These are phyloP conservation scores for Tricholoma matsutake DNA, from an alignment of 768 basidiomycete genomes.

Conservation along the genomic window DNA sequence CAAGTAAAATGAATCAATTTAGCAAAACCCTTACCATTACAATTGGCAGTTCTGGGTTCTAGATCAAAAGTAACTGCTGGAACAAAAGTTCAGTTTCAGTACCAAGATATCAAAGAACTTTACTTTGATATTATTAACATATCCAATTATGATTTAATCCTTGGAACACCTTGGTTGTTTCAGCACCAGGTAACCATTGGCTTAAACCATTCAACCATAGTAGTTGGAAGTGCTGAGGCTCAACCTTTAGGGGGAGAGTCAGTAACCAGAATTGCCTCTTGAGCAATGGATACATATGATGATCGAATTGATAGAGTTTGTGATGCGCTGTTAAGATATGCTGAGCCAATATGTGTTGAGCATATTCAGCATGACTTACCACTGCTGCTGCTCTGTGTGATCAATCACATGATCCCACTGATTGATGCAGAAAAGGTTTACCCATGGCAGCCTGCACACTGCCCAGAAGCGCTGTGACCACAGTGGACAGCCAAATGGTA, in stretches of 20 bases:
- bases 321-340: constrained; percentile 17
- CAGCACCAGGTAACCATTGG: constrained; percentile 29
- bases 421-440: constrained; percentile 23
- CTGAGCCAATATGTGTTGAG: constrained; percentile 22
- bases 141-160: constrained; percentile 36
- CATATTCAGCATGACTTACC: constrained; percentile 21
- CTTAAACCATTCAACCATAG: constrained; percentile 24
- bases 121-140: constrained; percentile 38
- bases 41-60: too few species aligned
- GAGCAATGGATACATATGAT: constrained; percentile 4
- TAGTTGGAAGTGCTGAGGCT: not conserved
- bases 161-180: constrained; percentile 34
- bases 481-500: constrained; percentile 29
- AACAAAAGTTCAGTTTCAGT: too few species aligned
- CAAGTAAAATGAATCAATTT: not conserved
- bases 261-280: constrained; percentile 6
- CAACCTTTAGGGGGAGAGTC: constrained; percentile 18
- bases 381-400: constrained; percentile 34
- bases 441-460: constrained; percentile 32
- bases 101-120: constrained; percentile 4
- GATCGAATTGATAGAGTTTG: constrained; percentile 15
- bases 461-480: constrained; percentile 32
- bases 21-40: not conserved
- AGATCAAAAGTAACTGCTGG: too few species aligned
- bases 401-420: constrained; percentile 41